Evolutionary conservation across 192 early-diverging fungal genomes (phyloP).

Genomic region (Backusella luteola): DNA sequence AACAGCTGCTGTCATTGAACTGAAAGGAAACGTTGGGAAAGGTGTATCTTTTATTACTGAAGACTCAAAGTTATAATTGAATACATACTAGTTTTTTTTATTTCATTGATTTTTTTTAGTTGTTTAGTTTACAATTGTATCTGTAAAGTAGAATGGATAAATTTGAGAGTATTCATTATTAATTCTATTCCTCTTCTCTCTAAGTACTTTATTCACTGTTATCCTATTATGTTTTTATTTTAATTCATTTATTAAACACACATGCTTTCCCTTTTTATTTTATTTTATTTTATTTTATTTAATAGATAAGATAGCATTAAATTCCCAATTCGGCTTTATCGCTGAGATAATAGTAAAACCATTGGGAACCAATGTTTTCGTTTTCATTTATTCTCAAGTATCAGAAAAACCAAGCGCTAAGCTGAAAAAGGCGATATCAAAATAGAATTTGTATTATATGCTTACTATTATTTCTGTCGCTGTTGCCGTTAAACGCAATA

Average conservation of each 20-base stretch:
- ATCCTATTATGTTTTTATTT: background rate
- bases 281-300: background rate
- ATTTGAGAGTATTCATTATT: background rate
- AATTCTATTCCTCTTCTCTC: background rate
- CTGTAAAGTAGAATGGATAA: background rate
- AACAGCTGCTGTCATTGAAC: constrained; percentile 81
- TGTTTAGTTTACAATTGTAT: background rate
- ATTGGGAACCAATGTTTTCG: background rate
- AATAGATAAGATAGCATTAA: background rate
- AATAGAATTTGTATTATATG: background rate
- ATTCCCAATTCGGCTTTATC: background rate
- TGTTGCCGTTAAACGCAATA: background rate
- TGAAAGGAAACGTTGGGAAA: constrained; percentile 92
- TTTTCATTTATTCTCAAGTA: background rate
- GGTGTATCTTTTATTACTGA: constrained; percentile 77
- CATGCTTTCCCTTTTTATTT: background rate
- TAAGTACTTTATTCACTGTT: background rate
- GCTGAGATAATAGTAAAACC: background rate
- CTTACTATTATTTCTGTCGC: background rate
- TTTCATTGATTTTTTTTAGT: background rate
- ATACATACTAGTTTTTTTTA: background rate
- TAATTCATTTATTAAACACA: background rate
- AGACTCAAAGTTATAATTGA: constrained; percentile 7
- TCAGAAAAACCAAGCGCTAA: background rate
- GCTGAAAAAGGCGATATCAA: background rate